Evolutionary conservation across 2,329 filamentous ascomycete genomes (phyloP).

Genomic region (Exserohilum rostratum): DNA sequence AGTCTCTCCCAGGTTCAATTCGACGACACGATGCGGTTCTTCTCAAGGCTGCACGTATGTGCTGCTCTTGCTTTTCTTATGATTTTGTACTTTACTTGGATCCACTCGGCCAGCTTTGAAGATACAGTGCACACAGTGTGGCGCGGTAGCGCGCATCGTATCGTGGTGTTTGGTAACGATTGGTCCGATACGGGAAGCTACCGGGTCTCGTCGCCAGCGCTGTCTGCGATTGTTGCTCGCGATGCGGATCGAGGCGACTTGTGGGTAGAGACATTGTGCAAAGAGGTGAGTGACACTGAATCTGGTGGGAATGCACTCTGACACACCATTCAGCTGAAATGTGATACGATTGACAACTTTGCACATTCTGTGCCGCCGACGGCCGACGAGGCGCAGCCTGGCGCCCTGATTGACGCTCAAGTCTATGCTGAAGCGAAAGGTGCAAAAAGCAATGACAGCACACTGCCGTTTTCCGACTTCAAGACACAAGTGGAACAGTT

Average conservation of each 20-base stretch:
- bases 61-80: slow-evolving; percentile 30
- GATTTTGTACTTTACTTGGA: slow-evolving; percentile 42
- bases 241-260: slow-evolving; percentile 39
- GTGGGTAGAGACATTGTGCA: slow-evolving; percentile 47
- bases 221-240: slow-evolving; percentile 27
- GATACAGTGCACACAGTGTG: slow-evolving; percentile 38
- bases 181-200: slow-evolving; percentile 49
- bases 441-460: slow-evolving; percentile 23
- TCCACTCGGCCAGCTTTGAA: slow-evolving; percentile 34
- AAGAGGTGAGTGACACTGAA: slow-evolving; percentile 40
- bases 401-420: slow-evolving; percentile 41
- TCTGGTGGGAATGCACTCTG: slow-evolving; percentile 17
- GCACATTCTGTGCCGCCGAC: slow-evolving; percentile 38
- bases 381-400: slow-evolving; percentile 24
- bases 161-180: slow-evolving; percentile 50
- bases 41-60: slow-evolving; percentile 39
- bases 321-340: slow-evolving; percentile 39
- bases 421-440: slow-evolving; percentile 34
- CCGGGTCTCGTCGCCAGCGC: slow-evolving; percentile 39
- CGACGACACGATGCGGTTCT: slow-evolving; percentile 35
- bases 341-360: slow-evolving; percentile 47
- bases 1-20: neutral
- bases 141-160: slow-evolving; percentile 34
- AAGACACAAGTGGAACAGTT: slow-evolving; percentile 48
- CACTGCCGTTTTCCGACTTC: slow-evolving; percentile 39